phyloP scores from a whole-genome alignment of 2,329 filamentous ascomycete species.

The Mycosphaerelloides madeirae region DNA sequence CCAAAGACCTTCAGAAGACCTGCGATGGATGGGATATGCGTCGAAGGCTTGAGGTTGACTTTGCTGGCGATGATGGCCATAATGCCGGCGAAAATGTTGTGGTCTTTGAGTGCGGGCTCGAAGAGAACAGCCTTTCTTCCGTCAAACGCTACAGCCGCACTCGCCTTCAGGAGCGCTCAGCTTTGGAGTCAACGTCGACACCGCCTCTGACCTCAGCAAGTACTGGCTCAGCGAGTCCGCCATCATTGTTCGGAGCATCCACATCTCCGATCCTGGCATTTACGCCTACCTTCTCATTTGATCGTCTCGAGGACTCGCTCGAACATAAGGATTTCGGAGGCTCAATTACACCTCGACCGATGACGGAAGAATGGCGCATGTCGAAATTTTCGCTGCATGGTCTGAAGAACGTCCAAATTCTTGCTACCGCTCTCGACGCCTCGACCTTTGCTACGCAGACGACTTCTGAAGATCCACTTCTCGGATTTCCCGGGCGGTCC shows the following conservation, averaged over 20 bases:
- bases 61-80: conserved; percentile 72
- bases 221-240: conserved; percentile 23
- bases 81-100: conserved; percentile 73
- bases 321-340: conserved; percentile 24
- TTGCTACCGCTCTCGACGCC: conserved; percentile 65
- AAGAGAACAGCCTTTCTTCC: conserved; percentile 51
- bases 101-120: conserved; percentile 67
- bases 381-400: conserved; percentile 60
- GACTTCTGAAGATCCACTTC: conserved; percentile 71
- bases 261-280: conserved; percentile 32
- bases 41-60: conserved; percentile 79
- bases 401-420: conserved; percentile 58
- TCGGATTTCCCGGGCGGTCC: conserved; percentile 53
- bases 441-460: conserved; percentile 70
- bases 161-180: conserved; percentile 34
- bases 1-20: conserved; percentile 69
- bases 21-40: conserved; percentile 93
- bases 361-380: conserved; percentile 61
- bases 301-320: conserved; percentile 22
- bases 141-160: conserved; percentile 57
- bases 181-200: conserved; percentile 15
- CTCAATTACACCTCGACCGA: conserved; percentile 25
- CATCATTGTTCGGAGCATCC: conserved; percentile 51
- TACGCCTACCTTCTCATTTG: conserved; percentile 26
- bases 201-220: conserved; percentile 26